A percentile compares a stretch with the other conserved stretches of the same genome.
These are phyloP conservation scores for Dendrocalamus latiflorus DNA, from an alignment of 202 grass and related monocot species.

Conservation along the genomic window DNA sequence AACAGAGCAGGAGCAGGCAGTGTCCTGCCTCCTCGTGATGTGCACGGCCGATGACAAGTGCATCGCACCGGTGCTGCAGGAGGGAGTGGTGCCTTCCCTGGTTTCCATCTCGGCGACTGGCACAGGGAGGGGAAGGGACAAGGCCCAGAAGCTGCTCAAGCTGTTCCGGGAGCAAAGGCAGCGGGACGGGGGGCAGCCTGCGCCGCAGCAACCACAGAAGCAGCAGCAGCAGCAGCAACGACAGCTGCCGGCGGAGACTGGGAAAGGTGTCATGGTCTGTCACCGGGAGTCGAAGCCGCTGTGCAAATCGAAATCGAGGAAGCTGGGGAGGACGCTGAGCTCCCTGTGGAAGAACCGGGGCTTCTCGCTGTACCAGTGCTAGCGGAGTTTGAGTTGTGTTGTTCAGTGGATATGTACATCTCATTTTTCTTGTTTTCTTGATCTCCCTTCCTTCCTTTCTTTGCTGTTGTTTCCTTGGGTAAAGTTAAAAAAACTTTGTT, in stretches of 20 bases:
- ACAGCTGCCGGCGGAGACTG: background rate
- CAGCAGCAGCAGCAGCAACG: constrained; percentile 28
- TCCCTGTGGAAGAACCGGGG: constrained; percentile 73
- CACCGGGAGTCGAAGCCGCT: constrained; percentile 51
- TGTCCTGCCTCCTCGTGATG: constrained; percentile 81
- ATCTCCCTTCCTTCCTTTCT: background rate
- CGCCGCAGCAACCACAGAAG: constrained; percentile 23
- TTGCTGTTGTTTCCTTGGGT: background rate
- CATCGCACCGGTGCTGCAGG: constrained; percentile 71
- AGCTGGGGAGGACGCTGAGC: constrained; percentile 74
- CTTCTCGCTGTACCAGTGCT: constrained; percentile 83
- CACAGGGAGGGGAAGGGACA: constrained; percentile 64
- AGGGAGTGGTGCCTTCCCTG: constrained; percentile 80
- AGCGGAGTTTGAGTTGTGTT: constrained; percentile 21
- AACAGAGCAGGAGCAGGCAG: constrained; percentile 69
- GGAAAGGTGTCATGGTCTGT: constrained; percentile 23
- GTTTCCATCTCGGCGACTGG: constrained; percentile 72
- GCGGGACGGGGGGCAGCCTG: constrained; percentile 27
- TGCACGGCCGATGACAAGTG: constrained; percentile 67
- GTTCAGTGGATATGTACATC: constrained; percentile 47
- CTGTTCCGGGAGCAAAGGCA: constrained; percentile 94
- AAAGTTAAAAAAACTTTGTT: constrained; percentile 26
- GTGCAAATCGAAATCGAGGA: constrained; percentile 87
- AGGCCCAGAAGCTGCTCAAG: constrained; percentile 82
- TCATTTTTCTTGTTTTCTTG: constrained; percentile 25